Base-by-base conservation (phyloP, 1,284 basidiomycete genomes). In the Fomitiporia mediterranea region DNA sequence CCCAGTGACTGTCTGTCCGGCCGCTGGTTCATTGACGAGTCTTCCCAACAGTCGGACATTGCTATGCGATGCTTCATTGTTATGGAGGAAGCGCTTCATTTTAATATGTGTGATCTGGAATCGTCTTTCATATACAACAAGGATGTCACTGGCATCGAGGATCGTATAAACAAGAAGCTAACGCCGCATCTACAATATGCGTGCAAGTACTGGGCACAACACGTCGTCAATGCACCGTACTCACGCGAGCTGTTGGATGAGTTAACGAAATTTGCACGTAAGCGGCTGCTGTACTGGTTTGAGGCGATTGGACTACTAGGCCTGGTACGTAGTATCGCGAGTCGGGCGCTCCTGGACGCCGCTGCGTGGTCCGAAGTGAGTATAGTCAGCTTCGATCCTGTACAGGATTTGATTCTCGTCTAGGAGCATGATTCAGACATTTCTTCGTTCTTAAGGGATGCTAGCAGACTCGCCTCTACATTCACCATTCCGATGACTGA, bases 401-500 rank as follows among this genome's bases (percentile, higher is more conserved):
- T 39, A 5, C 2, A 27, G n/a, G 2, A 4, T 25, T 19, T 39
- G 11, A 51, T 27, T 7, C 30, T 46, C 25, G 11, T 7, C 3
- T n/a, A 46, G 43, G 15, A 15, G 5, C 27, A 15, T 25, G 23
- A 51, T 23, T 6, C 15, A 11, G 50, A 39, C 8, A 23, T 51
- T 11, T 51, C 35, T 7, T 37, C 35, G 2, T 40, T 51, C 50
- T n/a, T 51, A n/a, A 17, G 50, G 25, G 50, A 35, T 13, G 50
- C 35, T 5, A 21, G 40, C 13, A 38, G 50, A 13, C 50, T 39
- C 2, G 35, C 50, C 32, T 39, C n/a, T 23, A 27, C 40, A 6
- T 51, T 51, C 28, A 13, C 35, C 23, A 25, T 1, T 1, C 35
- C 50, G 34, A 51, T 51, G 2, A 39, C 50, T 2, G n/a, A 21